Conservation (phyloP, 31 red algal species). For the Endocladia muricata region DNA sequence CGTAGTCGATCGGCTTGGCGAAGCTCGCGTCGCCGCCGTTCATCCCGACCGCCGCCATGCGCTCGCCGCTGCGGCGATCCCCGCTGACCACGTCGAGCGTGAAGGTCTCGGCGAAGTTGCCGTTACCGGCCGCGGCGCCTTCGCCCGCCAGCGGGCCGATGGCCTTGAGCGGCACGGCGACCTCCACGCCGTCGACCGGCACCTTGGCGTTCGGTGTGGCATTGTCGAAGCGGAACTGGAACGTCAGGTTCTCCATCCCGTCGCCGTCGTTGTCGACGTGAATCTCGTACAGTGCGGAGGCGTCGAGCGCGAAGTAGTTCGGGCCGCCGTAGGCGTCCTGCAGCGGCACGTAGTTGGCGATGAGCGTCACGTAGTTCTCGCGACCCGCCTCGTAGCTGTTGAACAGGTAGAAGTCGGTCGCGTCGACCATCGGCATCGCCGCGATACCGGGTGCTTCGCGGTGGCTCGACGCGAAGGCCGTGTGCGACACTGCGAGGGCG, state of each 20-base stretch:
- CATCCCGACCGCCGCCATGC: neutral
- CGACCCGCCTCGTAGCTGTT: neutral
- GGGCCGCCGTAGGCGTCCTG: neutral
- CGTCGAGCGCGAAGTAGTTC: neutral
- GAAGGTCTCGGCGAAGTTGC: neutral
- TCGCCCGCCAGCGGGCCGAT: neutral
- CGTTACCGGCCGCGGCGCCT: neutral
- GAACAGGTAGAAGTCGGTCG: neutral
- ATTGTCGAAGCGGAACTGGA: neutral
- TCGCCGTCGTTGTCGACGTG: slow-evolving; percentile 10
- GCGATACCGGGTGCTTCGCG: neutral
- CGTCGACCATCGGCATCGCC: neutral
- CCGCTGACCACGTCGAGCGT: neutral
- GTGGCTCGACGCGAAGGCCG: slow-evolving; percentile 13
- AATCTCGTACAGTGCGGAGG: neutral
- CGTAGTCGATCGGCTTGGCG: neutral
- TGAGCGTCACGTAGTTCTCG: neutral
- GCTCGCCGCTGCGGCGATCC: neutral
- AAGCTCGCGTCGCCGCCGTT: neutral
- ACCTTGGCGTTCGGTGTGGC: too few species aligned
- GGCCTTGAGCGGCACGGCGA: neutral
- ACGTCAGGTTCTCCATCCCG: neutral
- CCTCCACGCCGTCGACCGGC: too few species aligned
- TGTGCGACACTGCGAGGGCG: too few species aligned
- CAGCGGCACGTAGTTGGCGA: slow-evolving; percentile 3